phyloP scores from a whole-genome alignment of 305 asterid genomes.

The Andrographis paniculata region DNA sequence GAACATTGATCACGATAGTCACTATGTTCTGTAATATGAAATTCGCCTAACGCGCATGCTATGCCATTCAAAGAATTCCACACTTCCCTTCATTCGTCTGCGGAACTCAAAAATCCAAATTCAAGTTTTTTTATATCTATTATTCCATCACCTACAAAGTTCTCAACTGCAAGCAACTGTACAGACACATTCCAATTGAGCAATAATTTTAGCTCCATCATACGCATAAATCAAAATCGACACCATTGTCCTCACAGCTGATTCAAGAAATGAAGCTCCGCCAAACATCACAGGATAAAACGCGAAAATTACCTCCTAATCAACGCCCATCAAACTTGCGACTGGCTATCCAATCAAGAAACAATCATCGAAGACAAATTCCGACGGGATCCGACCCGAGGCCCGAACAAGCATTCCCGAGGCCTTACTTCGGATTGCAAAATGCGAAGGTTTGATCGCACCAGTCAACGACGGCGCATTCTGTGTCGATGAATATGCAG shows the following conservation, averaged over 20 bases:
- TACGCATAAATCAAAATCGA: conserved; percentile 5
- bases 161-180: too few relatives aligned
- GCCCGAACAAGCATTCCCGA: neutral
- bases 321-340: neutral
- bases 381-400: conserved; percentile 13
- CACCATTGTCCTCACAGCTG: neutral
- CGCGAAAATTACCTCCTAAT: conserved; percentile 12
- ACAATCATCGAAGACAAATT: neutral
- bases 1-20: neutral
- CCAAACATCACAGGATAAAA: conserved; percentile 6
- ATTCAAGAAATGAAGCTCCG: conserved; percentile 12
- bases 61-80: too few relatives aligned
- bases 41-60: too few relatives aligned
- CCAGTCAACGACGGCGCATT: conserved; percentile 14
- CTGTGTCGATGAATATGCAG: conserved; percentile 3
- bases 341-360: neutral
- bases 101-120: too few relatives aligned
- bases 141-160: too few relatives aligned
- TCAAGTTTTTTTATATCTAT: too few relatives aligned
- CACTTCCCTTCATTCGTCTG: too few relatives aligned
- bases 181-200: too few relatives aligned
- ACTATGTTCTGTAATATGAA: neutral
- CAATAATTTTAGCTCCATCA: neutral
- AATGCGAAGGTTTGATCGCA: conserved; percentile 20
- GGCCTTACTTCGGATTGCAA: neutral